Evolutionary conservation across 2,329 filamentous ascomycete genomes (phyloP).

Genomic region (Drechslera avenae): DNA sequence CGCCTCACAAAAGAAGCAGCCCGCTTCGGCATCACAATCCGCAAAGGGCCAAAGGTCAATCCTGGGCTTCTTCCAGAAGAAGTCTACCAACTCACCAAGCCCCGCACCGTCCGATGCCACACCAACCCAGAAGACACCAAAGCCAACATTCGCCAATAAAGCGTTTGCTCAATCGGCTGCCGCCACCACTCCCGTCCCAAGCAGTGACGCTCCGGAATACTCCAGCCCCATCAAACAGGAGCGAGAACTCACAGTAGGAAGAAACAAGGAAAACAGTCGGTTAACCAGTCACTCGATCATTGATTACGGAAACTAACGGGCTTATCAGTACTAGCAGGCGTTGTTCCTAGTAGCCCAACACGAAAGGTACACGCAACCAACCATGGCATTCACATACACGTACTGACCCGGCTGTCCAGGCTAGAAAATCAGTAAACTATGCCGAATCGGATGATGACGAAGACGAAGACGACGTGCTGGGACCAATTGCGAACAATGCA

Average conservation of each 20-base stretch:
- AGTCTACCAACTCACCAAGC: slow-evolving; percentile 56
- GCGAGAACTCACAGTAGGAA: slow-evolving; percentile 50
- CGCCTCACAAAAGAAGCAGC: slow-evolving; percentile 54
- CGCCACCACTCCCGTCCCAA: slow-evolving; percentile 74
- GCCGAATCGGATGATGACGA: slow-evolving; percentile 76
- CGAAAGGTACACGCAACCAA: slow-evolving; percentile 66
- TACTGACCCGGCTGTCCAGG: slow-evolving; percentile 47
- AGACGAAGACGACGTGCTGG: slow-evolving; percentile 75
- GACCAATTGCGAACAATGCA: slow-evolving; percentile 55
- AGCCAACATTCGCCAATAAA: slow-evolving; percentile 36
- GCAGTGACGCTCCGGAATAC: slow-evolving; percentile 74
- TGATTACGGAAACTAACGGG: slow-evolving; percentile 51
- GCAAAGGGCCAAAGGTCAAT: slow-evolving; percentile 72
- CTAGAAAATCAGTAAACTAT: slow-evolving; percentile 74
- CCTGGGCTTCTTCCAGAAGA: slow-evolving; percentile 77
- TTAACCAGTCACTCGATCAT: slow-evolving; percentile 48
- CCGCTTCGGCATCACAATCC: slow-evolving; percentile 53
- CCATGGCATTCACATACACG: neutral
- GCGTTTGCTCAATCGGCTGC: slow-evolving; percentile 39
- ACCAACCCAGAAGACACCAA: slow-evolving; percentile 32
- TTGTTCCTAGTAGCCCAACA: slow-evolving; percentile 71
- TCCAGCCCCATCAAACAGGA: slow-evolving; percentile 72
- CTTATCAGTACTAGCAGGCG: slow-evolving; percentile 51
- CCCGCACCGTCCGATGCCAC: slow-evolving; percentile 41
- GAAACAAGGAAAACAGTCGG: slow-evolving; percentile 61